Evolutionary conservation across 176 grass and related monocot species (phyloP).

Genomic region (Otatea glauca): DNA sequence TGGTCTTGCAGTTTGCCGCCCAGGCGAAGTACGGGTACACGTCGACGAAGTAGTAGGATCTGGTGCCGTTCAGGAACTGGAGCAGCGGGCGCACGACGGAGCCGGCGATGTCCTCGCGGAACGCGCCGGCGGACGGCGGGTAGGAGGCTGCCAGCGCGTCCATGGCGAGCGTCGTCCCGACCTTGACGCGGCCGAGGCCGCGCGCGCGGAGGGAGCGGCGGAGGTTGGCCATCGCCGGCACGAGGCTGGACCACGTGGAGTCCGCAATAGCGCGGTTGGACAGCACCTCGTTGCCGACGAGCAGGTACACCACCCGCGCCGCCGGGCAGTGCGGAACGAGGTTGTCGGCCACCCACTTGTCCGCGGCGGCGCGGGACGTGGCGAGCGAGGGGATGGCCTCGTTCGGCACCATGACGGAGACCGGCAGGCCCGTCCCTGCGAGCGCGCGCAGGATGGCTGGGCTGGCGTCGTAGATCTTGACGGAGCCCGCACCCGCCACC

Average conservation of each 20-base stretch:
- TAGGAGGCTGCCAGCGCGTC: constrained; percentile 54
- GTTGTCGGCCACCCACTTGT: constrained; percentile 59
- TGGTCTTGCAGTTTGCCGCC: constrained; percentile 11
- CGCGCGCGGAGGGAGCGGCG: constrained; percentile 34
- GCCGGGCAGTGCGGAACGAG: constrained; percentile 45
- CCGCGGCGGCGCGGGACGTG: constrained; percentile 46
- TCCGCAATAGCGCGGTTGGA: constrained; percentile 56
- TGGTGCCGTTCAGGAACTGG: constrained; percentile 51
- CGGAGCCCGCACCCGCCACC: constrained; percentile 49
- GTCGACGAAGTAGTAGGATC: constrained; percentile 66
- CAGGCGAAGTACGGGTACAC: constrained; percentile 74
- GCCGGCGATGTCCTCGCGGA: constrained; percentile 69
- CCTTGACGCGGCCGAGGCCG: constrained; percentile 47
- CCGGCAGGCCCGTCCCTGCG: constrained; percentile 51
- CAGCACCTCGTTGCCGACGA: constrained; percentile 91
- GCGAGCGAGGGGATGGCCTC: constrained; percentile 58
- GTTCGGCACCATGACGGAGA: constrained; percentile 79
- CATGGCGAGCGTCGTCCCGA: constrained; percentile 73
- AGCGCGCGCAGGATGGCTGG: constrained; percentile 60
- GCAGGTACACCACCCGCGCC: constrained; percentile 58
- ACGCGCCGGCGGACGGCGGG: constrained; percentile 67
- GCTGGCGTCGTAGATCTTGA: constrained; percentile 84
- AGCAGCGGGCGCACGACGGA: constrained; percentile 57
- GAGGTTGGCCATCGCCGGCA: constrained; percentile 75
- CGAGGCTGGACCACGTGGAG: constrained; percentile 57